Evolutionary conservation across 352 stramenopile genomes (phyloP).

Genomic region (Pilasporangium apinafurcum): DNA sequence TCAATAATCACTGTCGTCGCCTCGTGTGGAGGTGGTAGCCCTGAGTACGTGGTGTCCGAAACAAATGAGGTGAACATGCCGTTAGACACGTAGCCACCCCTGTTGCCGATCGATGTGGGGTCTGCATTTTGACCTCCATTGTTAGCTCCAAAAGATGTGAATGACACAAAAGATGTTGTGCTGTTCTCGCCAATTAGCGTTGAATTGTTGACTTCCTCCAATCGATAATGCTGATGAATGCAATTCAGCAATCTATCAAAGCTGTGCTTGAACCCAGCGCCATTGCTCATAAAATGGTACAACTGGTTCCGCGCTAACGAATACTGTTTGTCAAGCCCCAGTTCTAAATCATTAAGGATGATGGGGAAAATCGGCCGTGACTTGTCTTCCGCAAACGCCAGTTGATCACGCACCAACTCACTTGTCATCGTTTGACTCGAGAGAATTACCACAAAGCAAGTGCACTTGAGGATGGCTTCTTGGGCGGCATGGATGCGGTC

Average conservation of each 20-base stretch:
- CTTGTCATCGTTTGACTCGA: slow-evolving; percentile 64
- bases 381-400: slow-evolving; percentile 83
- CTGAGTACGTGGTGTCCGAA: no score
- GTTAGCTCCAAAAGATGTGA: slow-evolving; percentile 15
- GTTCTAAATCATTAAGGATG: slow-evolving; percentile 66
- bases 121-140: background rate
- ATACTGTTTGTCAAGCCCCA: slow-evolving; percentile 76
- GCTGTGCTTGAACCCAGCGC: slow-evolving; percentile 65
- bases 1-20: slow-evolving; percentile 8
- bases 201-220: background rate
- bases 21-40: slow-evolving; percentile 5
- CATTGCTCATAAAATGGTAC: slow-evolving; percentile 72
- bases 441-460: slow-evolving; percentile 71
- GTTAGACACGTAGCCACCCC: slow-evolving; percentile 3
- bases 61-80: slow-evolving; percentile 11
- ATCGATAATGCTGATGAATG: slow-evolving; percentile 27
- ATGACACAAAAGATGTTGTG: slow-evolving; percentile 15
- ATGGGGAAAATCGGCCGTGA: slow-evolving; percentile 74
- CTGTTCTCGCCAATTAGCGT: slow-evolving; percentile 6
- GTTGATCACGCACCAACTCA: slow-evolving; percentile 74
- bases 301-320: slow-evolving; percentile 73
- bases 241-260: slow-evolving; percentile 40
- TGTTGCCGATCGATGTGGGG: background rate
- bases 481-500: slow-evolving; percentile 71
- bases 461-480: slow-evolving; percentile 74